Evolutionary conservation across 2,329 filamentous ascomycete species (phyloP).

Genomic region (Aschersonia sp.): DNA sequence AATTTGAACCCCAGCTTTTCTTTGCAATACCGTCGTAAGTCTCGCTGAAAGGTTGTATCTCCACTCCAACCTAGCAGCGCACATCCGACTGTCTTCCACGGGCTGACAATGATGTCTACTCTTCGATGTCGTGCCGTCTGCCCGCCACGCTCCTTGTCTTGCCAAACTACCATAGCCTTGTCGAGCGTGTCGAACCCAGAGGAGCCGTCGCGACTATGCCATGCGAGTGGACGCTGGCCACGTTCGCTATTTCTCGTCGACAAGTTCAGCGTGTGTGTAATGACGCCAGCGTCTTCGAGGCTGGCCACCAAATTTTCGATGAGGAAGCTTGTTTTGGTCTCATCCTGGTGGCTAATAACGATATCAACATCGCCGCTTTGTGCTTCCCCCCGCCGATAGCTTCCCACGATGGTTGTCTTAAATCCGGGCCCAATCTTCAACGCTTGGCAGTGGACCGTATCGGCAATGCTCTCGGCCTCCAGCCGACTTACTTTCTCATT

Average conservation of each 20-base stretch:
- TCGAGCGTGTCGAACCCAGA: constrained; percentile 76
- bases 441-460: constrained; percentile 51
- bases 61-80: constrained; percentile 81
- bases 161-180: constrained; percentile 88
- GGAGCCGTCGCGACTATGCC: constrained; percentile 30
- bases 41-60: constrained; percentile 79
- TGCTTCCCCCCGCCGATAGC: constrained; percentile 66
- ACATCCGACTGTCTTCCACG: constrained; percentile 80
- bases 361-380: constrained; percentile 73
- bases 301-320: constrained; percentile 54
- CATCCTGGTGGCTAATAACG: constrained; percentile 65
- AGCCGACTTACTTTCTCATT: constrained; percentile 50
- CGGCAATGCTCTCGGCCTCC: constrained; percentile 59
- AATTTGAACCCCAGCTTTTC: constrained; percentile 64
- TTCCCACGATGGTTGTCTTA: constrained; percentile 54
- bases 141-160: constrained; percentile 19
- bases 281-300: constrained; percentile 53
- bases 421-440: constrained; percentile 41
- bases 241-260: constrained; percentile 57
- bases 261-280: constrained; percentile 70
- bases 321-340: constrained; percentile 53
- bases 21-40: constrained; percentile 69
- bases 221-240: constrained; percentile 45
- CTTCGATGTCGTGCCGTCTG: constrained; percentile 48
- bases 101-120: constrained; percentile 83